Conservation (phyloP, 2,329 filamentous ascomycete species). For the Paraconiothyrium sp. region DNA sequence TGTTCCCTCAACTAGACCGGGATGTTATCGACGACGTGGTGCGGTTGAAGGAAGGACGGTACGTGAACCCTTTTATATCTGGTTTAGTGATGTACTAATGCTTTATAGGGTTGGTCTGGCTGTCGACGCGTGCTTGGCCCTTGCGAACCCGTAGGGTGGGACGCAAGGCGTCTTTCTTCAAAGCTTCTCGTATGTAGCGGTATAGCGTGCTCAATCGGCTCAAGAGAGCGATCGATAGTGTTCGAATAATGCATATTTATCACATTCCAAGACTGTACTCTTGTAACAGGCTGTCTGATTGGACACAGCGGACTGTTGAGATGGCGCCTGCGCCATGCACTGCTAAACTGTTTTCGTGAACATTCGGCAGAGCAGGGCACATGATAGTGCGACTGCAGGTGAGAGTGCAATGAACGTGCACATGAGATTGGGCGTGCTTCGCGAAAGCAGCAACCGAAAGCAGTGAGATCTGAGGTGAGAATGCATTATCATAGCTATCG, state of each 20-base stretch:
- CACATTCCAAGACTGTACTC: not conserved
- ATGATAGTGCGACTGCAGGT: too few relatives aligned
- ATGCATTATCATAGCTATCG: not conserved
- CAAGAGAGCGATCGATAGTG: not conserved
- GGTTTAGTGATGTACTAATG: not conserved
- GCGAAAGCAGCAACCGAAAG: too few relatives aligned
- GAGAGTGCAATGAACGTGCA: too few relatives aligned
- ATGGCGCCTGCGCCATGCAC: too few relatives aligned
- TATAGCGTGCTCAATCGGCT: not conserved
- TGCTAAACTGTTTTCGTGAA: too few relatives aligned
- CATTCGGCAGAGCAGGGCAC: too few relatives aligned
- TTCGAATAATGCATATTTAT: not conserved
- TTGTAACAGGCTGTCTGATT: not conserved
- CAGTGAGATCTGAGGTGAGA: too few relatives aligned
- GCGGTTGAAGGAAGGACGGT: slow-evolving; percentile 93
- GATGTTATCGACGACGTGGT: slow-evolving; percentile 98
- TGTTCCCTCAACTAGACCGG: slow-evolving; percentile 95
- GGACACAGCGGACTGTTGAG: too few relatives aligned
- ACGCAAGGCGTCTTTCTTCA: not conserved
- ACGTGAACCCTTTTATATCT: slow-evolving; percentile 52
- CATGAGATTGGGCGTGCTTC: too few relatives aligned
- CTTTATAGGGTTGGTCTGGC: slow-evolving; percentile 9
- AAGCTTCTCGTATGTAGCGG: not conserved
- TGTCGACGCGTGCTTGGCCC: slow-evolving; percentile 11
- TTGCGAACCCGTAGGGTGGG: slow-evolving; percentile 10